Percentiles rank a stretch among this genome's conserved stretches.
These are phyloP conservation scores for Lichtheimia ornata DNA, from an alignment of 371 early-diverging fungal species.

Conservation along the genomic window DNA sequence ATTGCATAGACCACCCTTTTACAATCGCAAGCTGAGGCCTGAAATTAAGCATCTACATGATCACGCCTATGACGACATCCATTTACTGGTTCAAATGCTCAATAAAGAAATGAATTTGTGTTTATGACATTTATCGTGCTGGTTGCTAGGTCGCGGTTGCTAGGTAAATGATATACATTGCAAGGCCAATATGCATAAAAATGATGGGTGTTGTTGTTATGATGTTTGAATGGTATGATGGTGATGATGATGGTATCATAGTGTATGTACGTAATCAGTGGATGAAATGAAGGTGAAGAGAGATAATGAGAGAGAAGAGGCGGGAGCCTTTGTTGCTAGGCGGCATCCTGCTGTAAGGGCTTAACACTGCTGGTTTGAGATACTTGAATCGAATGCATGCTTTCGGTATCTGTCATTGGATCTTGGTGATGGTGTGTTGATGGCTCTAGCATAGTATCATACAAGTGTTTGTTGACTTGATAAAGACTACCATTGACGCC, in stretches of 20 bases:
- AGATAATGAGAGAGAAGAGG: not conserved
- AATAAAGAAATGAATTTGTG: not conserved
- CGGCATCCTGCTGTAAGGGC: slow-evolving; percentile 10
- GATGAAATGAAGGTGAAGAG: too few species aligned
- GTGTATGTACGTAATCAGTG: too few species aligned
- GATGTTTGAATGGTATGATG: too few species aligned
- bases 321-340: not conserved
- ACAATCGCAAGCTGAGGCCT: not conserved
- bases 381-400: slow-evolving; percentile 16
- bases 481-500: not conserved
- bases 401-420: slow-evolving; percentile 3
- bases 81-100: slow-evolving; percentile 1
- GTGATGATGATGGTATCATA: too few species aligned
- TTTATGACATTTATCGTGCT: not conserved
- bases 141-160: too few species aligned
- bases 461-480: not conserved
- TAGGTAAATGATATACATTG: not conserved
- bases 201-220: too few species aligned
- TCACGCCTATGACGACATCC: not conserved
- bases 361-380: slow-evolving; percentile 17
- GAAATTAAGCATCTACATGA: not conserved
- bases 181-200: not conserved
- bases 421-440: not conserved
- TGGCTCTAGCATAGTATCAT: too few species aligned
- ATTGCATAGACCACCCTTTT: not conserved